Percentiles rank a stretch among this genome's conserved stretches.
These are phyloP conservation scores for Suaeda aralocaspica DNA, from an alignment of 148 eudicot genomes.

Conservation along the genomic window DNA sequence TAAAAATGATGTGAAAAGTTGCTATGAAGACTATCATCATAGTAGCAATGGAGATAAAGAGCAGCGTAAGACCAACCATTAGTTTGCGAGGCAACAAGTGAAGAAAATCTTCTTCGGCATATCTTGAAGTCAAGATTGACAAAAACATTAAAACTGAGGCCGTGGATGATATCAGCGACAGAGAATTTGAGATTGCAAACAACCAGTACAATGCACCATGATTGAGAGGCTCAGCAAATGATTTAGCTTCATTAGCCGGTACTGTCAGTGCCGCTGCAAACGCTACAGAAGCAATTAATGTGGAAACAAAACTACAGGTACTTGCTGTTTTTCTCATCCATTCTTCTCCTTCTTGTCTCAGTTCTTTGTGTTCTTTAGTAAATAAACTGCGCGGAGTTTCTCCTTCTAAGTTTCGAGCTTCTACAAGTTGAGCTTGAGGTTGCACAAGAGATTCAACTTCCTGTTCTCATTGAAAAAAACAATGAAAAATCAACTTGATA, in stretches of 20 bases:
- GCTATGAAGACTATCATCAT: constrained; percentile 30
- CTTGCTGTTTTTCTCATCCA: constrained; percentile 31
- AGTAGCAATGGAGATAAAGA: constrained; percentile 27
- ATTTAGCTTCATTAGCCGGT: constrained; percentile 5
- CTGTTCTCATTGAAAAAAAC: neutral
- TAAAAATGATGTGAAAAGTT: constrained; percentile 14
- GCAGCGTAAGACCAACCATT: constrained; percentile 22
- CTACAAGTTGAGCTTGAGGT: constrained; percentile 15
- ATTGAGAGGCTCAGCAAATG: neutral
- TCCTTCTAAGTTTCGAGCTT: constrained; percentile 2
- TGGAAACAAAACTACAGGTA: constrained; percentile 37
- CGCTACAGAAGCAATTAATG: constrained; percentile 34
- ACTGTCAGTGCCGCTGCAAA: constrained; percentile 10
- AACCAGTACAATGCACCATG: neutral
- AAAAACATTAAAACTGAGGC: constrained; percentile 31
- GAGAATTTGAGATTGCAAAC: constrained; percentile 16
- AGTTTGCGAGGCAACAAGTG: constrained; percentile 22
- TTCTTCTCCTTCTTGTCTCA: constrained; percentile 19
- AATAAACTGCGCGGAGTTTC: constrained; percentile 23
- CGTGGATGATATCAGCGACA: constrained; percentile 26
- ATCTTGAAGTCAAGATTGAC: constrained; percentile 30
- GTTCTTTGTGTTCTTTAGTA: constrained; percentile 17
- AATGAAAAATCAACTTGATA: too few relatives aligned
- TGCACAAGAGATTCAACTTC: constrained; percentile 17
- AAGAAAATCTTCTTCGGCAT: constrained; percentile 20